Conservation (phyloP, 2,329 filamentous ascomycete species). For the Talaromyces pinophilus region DNA sequence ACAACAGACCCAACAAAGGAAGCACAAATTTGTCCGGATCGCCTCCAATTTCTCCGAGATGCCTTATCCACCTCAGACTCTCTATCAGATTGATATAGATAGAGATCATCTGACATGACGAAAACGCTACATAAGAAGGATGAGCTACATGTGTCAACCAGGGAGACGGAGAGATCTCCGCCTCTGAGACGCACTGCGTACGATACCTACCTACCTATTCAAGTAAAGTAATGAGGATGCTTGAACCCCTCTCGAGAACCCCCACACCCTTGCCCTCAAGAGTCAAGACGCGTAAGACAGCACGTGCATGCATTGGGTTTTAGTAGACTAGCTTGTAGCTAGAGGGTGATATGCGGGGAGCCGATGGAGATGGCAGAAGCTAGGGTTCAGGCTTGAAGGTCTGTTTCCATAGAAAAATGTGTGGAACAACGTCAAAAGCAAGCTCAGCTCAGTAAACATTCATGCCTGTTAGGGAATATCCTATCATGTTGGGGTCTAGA, state of each 20-base stretch:
- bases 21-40: neutral
- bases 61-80: neutral
- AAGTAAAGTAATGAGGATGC: neutral
- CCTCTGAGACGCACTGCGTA: neutral
- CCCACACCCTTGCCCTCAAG: neutral
- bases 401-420: neutral
- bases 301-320: neutral
- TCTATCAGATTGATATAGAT: neutral
- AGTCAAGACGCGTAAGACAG: neutral
- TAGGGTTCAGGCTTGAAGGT: conserved; percentile 1
- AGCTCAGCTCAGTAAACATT: neutral
- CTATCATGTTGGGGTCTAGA: neutral
- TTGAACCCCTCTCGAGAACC: neutral
- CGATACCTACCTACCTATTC: neutral
- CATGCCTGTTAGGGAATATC: neutral
- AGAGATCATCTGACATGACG: neutral
- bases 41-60: conserved; percentile 3
- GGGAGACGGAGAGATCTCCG: neutral
- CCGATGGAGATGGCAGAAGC: neutral
- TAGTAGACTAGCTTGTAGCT: neutral
- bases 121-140: neutral
- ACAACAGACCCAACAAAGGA: neutral
- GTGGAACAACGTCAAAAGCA: neutral
- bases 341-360: neutral
- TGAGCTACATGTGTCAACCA: neutral